These are phyloP conservation scores for Apiospora aurea DNA, from an alignment of 2,329 filamentous ascomycete species.

Conservation along the genomic window DNA sequence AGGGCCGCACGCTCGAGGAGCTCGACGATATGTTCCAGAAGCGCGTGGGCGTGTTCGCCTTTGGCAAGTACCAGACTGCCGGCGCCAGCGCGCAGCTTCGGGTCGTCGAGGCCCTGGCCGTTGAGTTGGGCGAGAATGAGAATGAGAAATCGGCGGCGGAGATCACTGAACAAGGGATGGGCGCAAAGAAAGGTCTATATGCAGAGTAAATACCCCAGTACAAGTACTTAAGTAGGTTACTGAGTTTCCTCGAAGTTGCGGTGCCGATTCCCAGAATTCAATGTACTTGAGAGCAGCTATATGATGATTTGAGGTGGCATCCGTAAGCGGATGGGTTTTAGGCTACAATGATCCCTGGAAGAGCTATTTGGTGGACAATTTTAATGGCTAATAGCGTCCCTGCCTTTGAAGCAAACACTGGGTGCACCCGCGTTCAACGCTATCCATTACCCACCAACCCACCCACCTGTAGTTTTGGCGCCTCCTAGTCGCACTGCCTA, in stretches of 20 bases:
- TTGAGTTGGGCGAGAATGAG: background rate
- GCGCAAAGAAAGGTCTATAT: background rate
- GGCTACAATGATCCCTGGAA: too few species aligned
- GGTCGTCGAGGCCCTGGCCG: slow-evolving; percentile 23
- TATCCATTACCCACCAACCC: background rate
- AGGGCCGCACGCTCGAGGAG: slow-evolving; percentile 41
- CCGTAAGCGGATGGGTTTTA: background rate
- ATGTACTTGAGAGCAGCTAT: too few species aligned
- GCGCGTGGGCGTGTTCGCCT: slow-evolving; percentile 19
- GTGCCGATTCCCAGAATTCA: too few species aligned
- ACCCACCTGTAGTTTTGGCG: background rate
- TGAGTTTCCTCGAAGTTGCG: background rate
- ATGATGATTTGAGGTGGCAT: background rate
- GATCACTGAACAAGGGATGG: background rate
- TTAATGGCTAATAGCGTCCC: too few species aligned
- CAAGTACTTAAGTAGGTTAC: background rate
- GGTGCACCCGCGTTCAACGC: background rate
- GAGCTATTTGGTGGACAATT: background rate
- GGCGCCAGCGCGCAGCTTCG: slow-evolving; percentile 23
- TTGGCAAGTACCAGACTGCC: slow-evolving; percentile 23
- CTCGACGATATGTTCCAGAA: slow-evolving; percentile 41
- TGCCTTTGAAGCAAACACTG: background rate
- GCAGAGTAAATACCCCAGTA: background rate
- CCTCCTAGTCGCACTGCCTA: too few species aligned
- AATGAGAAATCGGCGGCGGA: background rate